Evolutionary conservation across 441 rosid genomes (phyloP), one percentile per base, ranked within the genome.

Genomic region (Mallotus japonicus): DNA sequence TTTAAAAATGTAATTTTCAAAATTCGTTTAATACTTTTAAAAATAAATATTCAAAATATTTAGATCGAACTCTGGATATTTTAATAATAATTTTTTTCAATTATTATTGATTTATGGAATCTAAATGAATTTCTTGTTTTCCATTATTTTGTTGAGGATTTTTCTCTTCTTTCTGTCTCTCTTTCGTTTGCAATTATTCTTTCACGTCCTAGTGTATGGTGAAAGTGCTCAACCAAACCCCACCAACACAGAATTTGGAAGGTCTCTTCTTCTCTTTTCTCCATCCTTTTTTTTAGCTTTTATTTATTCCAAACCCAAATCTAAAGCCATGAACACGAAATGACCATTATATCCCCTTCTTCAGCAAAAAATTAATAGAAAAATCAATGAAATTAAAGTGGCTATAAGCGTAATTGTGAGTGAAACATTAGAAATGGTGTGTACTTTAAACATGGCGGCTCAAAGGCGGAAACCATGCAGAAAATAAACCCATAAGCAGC

Each of bases 241-340:
- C 87, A 83, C 87, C 82, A 65, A 62, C 42, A 78, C 76, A 74
- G 77, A 77, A 83, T 77, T 86, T 82, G 75, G 84, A 79, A 80
- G 79, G 58, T 70, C 81, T 76, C 76, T 72, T 69, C 69, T 74
- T 77, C 59, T 76, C 66, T 56, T 20, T 22, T 28, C 8, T 28
- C 15, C 46, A 34, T 32, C 64, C 66, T 65, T 28, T 74, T 77
- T 64, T 73, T 66, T 54, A 62, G 20, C 78, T 67, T 84, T 83
- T 76, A 74, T 65, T 76, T 78, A 83, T 83, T 85, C 88, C 82
- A 82, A 83, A 82, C 84, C 84, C 78, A 85, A 83, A 74, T 69
- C 82, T 71, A 83, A 85, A 82, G 89, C 76, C 81, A 82, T 61
- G 78, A 58, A 63, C 44, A 57, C 8, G 44, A 51, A 5, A 42